A percentile compares a stretch with the other conserved stretches of the same genome.
Evolutionary conservation across 805 yeast species (phyloP).

Genomic region (Candida pseudofarinosa): DNA sequence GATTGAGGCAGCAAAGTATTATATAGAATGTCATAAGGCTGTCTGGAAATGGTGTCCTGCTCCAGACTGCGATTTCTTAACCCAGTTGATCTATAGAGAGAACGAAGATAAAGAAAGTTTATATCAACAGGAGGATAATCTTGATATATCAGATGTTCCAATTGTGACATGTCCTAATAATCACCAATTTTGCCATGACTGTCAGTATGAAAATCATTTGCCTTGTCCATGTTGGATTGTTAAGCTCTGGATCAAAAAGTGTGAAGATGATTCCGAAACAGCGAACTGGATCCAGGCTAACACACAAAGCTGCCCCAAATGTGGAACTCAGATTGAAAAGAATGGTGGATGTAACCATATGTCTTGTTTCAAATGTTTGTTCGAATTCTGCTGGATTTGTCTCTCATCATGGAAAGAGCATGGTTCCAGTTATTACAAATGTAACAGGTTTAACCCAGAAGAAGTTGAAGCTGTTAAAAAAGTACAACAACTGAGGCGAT

Average conservation of each 20-base stretch:
- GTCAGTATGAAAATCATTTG: conserved; percentile 71
- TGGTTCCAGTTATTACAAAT: conserved; percentile 58
- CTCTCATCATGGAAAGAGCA: conserved; percentile 71
- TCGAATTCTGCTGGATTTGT: conserved; percentile 95
- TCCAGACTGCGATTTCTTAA: conserved; percentile 66
- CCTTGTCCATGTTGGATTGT: conserved; percentile 81
- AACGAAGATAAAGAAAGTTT: conserved; percentile 4
- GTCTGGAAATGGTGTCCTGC: conserved; percentile 79
- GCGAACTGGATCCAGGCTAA: conserved; percentile 81
- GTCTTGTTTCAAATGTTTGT: conserved; percentile 73
- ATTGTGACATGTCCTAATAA: conserved; percentile 62
- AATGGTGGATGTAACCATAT: conserved; percentile 98
- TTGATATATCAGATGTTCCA: conserved; percentile 41
- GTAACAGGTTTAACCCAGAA: conserved; percentile 47
- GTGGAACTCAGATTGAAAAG: conserved; percentile 77
- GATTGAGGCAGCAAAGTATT: conserved; percentile 41
- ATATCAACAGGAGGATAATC: conserved; percentile 4
- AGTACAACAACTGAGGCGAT: conserved; percentile 40
- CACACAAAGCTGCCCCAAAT: conserved; percentile 83
- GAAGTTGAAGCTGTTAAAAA: conserved; percentile 41
- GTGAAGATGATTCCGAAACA: conserved; percentile 85
- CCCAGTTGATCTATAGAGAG: conserved; percentile 27
- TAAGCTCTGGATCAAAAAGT: conserved; percentile 68
- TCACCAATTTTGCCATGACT: conserved; percentile 75
- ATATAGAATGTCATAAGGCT: conserved; percentile 45